phyloP scores from a whole-genome alignment of 305 asterid genomes.

The Solanum aculeatissimum region DNA sequence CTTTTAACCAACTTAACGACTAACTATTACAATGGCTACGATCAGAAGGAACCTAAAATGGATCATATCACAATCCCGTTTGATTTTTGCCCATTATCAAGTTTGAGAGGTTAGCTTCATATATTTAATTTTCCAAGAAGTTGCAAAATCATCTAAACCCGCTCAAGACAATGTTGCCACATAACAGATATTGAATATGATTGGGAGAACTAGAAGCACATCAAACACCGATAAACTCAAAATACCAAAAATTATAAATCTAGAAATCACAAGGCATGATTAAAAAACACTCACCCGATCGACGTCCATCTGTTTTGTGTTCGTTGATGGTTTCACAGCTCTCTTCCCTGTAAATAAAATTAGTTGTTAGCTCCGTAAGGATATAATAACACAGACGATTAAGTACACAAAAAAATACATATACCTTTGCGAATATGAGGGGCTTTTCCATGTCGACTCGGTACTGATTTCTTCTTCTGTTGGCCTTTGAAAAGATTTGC shows the following conservation, averaged over 20 bases:
- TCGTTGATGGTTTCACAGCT: conserved; percentile 51
- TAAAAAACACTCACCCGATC: conserved; percentile 32
- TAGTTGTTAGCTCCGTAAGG: not conserved
- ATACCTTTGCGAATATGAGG: conserved; percentile 55
- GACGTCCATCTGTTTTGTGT: conserved; percentile 53
- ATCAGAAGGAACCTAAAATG: too few species aligned
- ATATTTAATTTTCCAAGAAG: not conserved
- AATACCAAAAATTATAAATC: not conserved
- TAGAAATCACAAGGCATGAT: not conserved
- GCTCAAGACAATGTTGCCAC: not conserved
- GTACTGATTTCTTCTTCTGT: conserved; percentile 59
- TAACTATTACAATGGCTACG: too few species aligned
- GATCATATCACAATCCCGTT: not conserved
- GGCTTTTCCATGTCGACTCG: conserved; percentile 83
- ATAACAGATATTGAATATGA: not conserved
- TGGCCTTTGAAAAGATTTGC: conserved; percentile 60
- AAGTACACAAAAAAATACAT: not conserved
- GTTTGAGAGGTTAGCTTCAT: not conserved
- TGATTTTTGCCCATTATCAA: not conserved
- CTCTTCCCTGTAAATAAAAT: conserved; percentile 47
- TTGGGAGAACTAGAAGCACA: not conserved
- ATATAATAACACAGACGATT: not conserved
- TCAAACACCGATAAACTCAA: not conserved
- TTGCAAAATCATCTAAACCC: not conserved
- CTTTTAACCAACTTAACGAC: too few species aligned